Conservation (phyloP, 768 basidiomycete genomes). For the Trametes meyenii region DNA sequence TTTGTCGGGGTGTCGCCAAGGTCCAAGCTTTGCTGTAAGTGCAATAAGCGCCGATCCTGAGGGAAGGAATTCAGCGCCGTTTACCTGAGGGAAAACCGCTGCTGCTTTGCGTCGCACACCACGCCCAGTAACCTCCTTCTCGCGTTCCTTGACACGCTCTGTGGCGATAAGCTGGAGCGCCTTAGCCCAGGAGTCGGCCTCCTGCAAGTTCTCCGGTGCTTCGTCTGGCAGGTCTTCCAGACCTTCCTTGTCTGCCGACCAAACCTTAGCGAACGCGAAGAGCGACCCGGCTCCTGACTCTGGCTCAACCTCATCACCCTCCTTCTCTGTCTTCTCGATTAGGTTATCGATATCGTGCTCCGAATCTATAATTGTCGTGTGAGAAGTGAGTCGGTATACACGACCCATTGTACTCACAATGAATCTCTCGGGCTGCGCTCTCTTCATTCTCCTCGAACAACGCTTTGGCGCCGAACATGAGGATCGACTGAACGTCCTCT, state of each 20-base stretch:
- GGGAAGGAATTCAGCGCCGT: background rate
- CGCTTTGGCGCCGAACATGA: constrained; percentile 86
- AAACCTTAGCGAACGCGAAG: constrained; percentile 91
- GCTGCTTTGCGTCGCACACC: constrained; percentile 76
- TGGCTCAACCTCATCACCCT: constrained; percentile 55
- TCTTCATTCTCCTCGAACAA: constrained; percentile 71
- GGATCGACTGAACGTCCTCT: constrained; percentile 85
- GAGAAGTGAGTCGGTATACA: background rate
- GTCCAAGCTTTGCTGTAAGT: constrained; percentile 32
- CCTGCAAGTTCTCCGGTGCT: constrained; percentile 43
- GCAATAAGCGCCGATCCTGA: constrained; percentile 2
- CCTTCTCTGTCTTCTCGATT: constrained; percentile 82
- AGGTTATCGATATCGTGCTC: constrained; percentile 84
- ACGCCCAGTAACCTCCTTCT: constrained; percentile 64
- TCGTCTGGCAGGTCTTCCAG: constrained; percentile 69
- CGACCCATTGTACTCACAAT: constrained; percentile 48
- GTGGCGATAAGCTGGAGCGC: constrained; percentile 56
- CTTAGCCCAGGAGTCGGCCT: constrained; percentile 81
- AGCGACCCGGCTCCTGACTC: constrained; percentile 44
- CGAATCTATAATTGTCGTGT: constrained; percentile 51
- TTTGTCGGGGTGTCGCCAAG: constrained; percentile 43
- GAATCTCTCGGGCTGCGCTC: constrained; percentile 59
- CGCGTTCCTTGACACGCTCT: constrained; percentile 49
- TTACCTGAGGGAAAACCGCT: constrained; percentile 46
- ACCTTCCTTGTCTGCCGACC: constrained; percentile 77